These are phyloP conservation scores for Cutaneotrichosporon curvatum DNA, from an alignment of 1,284 basidiomycete species.

Conservation along the genomic window DNA sequence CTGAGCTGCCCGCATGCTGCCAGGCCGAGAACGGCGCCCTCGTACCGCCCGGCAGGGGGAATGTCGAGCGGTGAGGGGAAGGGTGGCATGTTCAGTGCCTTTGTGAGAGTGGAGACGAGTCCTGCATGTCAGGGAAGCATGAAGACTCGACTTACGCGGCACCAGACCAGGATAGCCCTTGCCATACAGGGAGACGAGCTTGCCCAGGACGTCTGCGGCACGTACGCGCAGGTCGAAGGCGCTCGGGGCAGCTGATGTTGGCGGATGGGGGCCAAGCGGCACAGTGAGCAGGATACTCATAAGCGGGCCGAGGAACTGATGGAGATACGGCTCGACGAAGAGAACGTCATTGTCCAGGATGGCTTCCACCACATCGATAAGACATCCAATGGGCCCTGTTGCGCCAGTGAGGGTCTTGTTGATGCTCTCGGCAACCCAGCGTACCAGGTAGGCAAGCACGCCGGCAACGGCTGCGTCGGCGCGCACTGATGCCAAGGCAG, in stretches of 20 bases:
- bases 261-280: constrained; percentile 52
- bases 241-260: constrained; percentile 22
- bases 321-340: constrained; percentile 96
- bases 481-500: constrained; percentile 81
- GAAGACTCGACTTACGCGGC: constrained; percentile 32
- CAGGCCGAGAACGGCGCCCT: constrained; percentile 78
- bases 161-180: constrained; percentile 50
- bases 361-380: constrained; percentile 73
- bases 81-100: constrained; percentile 56
- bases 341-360: constrained; percentile 75
- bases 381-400: constrained; percentile 64
- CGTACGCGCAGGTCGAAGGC: constrained; percentile 58
- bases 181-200: constrained; percentile 52
- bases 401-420: constrained; percentile 51
- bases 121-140: constrained; percentile 48
- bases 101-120: constrained; percentile 83
- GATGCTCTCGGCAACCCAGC: constrained; percentile 87
- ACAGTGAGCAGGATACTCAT: constrained; percentile 85
- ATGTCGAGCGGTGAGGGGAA: constrained; percentile 35
- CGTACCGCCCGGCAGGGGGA: constrained; percentile 58
- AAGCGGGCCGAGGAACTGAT: constrained; percentile 89
- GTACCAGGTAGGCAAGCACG: constrained; percentile 88
- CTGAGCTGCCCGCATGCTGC: constrained; percentile 75
- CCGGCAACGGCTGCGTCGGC: constrained; percentile 88
- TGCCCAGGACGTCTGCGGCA: constrained; percentile 74